Base-by-base conservation (phyloP, 805 yeast species). In the Debaryomyces maramus region DNA sequence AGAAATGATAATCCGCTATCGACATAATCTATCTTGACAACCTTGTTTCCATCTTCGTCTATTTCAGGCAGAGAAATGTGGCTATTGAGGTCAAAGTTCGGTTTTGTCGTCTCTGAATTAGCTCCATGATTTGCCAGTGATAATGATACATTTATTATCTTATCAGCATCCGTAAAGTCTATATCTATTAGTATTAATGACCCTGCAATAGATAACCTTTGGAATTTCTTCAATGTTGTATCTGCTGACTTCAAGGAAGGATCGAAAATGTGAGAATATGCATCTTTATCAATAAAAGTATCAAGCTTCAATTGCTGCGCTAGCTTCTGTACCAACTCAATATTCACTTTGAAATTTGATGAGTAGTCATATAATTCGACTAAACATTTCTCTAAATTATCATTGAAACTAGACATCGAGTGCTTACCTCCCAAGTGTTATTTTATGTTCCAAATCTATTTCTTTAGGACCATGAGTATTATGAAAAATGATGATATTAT, bases 191-290 rank as follows among this genome's bases (percentile, higher is more conserved):
- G 56, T 6, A 68, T 62, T 14, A 61, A 53, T 2, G 70, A 56
- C 7, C 74, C 74, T 1, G 74, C 75, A 26, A 70, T 70, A 10
- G 73, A 60, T 35, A 70, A 53, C 38, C 73, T 51, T 31, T 61
- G 61, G 21, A 55, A 48, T 15, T 51, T 49, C 18, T 36, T 32
- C 11, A 45, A 43, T 9, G 26, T 32, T 16, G 32, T 23, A n/a
- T 41, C 34, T 5, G 13, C 27, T 3, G 45, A 21, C 16, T 47
- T 41, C 15, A 45, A 40, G 19, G 26, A 38, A 14, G 46, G 56
- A 21, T 53, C 52, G 15, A 47, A 40, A n/a, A 45, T 46, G 36
- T 53, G 56, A 6, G 65, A 43, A 36, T 59, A 54, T 5, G 63
- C 61, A 34, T 65, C 63, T 22, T 61, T 58, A 43, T 70, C 75